Conservation (phyloP, 73 alveolate species). For the Paramecium octaurelia region DNA sequence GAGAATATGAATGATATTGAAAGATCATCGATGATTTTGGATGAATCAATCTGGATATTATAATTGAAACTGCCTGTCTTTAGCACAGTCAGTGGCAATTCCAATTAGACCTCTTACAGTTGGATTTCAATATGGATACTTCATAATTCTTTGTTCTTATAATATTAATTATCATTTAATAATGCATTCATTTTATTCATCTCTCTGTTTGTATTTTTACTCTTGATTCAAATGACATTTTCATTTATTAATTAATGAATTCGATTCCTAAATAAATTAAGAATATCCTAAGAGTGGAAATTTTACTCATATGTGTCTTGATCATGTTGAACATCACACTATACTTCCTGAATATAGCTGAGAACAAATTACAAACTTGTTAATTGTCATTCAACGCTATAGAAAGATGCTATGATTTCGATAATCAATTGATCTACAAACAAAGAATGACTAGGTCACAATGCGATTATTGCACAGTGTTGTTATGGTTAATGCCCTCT, state of each 20-base stretch:
- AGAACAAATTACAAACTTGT: neutral
- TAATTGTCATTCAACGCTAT: neutral
- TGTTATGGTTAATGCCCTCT: neutral
- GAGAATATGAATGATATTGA: neutral
- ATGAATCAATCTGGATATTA: neutral
- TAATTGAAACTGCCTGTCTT: neutral
- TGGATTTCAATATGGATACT: slow-evolving; percentile 3
- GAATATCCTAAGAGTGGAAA: neutral
- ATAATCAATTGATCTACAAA: neutral
- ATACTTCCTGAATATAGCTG: neutral
- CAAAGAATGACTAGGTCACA: neutral
- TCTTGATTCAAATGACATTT: neutral
- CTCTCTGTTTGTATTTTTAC: neutral
- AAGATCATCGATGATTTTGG: neutral
- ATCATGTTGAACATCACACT: neutral
- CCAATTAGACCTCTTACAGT: too few relatives aligned
- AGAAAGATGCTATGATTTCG: neutral
- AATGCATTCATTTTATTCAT: neutral
- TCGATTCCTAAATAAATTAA: neutral
- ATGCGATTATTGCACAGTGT: neutral
- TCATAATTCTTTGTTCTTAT: neutral
- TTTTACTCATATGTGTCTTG: neutral
- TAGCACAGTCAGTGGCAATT: neutral
- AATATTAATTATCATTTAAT: neutral
- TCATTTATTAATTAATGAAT: neutral